Evolutionary conservation across 1,284 basidiomycete genomes (phyloP).

Genomic region (Ustanciosporium gigantosporum): DNA sequence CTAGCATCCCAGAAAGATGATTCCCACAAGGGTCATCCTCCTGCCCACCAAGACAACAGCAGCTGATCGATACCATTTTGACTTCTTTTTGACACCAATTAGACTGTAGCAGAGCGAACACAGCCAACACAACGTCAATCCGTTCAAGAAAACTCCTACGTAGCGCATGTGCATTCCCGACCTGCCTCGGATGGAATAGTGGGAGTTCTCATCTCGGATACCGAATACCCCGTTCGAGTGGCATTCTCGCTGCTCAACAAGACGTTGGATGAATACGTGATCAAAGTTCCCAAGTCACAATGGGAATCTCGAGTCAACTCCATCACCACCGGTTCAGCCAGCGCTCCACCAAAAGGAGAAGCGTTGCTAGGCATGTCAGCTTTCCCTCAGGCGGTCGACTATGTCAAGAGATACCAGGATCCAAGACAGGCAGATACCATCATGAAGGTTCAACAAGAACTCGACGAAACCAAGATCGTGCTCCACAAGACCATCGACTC

Average conservation of each 20-base stretch:
- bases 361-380: slow-evolving; percentile 50
- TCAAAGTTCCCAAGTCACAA: slow-evolving; percentile 72
- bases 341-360: slow-evolving; percentile 53
- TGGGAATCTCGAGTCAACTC: slow-evolving; percentile 64
- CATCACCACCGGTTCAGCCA: slow-evolving; percentile 49
- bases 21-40: no score
- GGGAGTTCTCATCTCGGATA: slow-evolving; percentile 91
- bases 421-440: slow-evolving; percentile 97
- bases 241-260: slow-evolving; percentile 95
- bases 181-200: slow-evolving; percentile 59
- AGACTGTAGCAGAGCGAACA: slow-evolving; percentile 88
- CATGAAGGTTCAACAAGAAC: slow-evolving; percentile 96
- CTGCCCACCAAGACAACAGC: no score
- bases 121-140: slow-evolving; percentile 72
- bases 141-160: slow-evolving; percentile 91
- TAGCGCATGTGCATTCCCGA: slow-evolving; percentile 80
- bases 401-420: slow-evolving; percentile 93
- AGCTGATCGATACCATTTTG: no score
- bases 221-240: slow-evolving; percentile 93
- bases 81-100: neutral
- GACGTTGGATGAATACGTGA: slow-evolving; percentile 86
- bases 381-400: slow-evolving; percentile 70
- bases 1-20: no score
- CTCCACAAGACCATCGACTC: slow-evolving; percentile 97
- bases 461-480: slow-evolving; percentile 99